Conservation (phyloP, 116 monocot species). For the Trichopus zeylanicus region DNA sequence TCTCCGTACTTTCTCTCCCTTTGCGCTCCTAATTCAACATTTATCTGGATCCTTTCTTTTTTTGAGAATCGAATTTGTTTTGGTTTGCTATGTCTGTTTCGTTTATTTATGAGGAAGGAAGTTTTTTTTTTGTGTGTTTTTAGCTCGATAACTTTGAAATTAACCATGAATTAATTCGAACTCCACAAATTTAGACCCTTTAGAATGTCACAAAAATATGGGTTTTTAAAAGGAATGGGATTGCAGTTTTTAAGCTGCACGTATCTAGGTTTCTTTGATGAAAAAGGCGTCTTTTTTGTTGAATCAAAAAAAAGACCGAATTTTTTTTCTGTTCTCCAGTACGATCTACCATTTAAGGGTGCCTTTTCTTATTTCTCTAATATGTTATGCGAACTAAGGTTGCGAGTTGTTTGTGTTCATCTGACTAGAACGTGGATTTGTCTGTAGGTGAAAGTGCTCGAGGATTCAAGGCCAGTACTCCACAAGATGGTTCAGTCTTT, state of each 20-base stretch:
- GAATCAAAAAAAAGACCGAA: background rate
- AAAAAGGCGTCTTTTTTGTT: background rate
- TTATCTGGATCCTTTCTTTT: background rate
- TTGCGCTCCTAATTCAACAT: background rate
- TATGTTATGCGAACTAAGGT: background rate
- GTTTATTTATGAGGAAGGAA: background rate
- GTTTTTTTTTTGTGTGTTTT: background rate
- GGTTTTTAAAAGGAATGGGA: background rate
- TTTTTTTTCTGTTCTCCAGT: background rate
- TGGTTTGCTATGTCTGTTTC: background rate
- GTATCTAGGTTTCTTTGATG: background rate
- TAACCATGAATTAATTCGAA: background rate
- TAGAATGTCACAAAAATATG: background rate
- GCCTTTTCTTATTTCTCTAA: background rate
- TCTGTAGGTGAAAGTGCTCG: slow-evolving; percentile 55
- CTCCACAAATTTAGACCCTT: background rate
- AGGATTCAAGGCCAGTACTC: slow-evolving; percentile 58
- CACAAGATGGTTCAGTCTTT: slow-evolving; percentile 71
- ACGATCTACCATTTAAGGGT: background rate
- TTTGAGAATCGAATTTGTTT: background rate
- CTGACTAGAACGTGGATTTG: background rate
- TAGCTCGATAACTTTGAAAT: background rate
- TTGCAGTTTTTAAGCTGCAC: background rate
- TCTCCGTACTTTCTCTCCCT: slow-evolving; percentile 22
- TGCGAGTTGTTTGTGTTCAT: background rate